These are phyloP conservation scores for Nidularia sp. DNA, from an alignment of 768 basidiomycete genomes.

Conservation along the genomic window DNA sequence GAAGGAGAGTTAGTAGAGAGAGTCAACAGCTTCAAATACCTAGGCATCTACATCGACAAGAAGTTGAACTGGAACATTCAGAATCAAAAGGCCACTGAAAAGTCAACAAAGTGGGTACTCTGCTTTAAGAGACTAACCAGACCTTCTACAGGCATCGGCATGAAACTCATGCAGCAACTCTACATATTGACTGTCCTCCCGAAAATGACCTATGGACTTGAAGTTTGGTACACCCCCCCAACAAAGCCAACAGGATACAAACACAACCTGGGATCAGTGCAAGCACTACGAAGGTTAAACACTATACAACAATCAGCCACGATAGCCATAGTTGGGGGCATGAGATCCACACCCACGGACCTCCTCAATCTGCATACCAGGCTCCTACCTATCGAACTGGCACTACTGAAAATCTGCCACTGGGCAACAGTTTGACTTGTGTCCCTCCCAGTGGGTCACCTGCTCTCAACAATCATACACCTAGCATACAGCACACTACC, in stretches of 20 bases:
- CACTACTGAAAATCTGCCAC: conserved; percentile 8
- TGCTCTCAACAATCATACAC: no score
- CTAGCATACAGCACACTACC: no score
- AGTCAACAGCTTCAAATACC: conserved; percentile 4
- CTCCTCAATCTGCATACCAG: conserved; percentile 8
- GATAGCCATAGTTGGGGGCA: conserved; percentile 7
- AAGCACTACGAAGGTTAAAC: conserved; percentile 1
- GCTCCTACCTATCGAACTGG: conserved; percentile 8
- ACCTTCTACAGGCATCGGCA: conserved; percentile 4
- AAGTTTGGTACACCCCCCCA: no score
- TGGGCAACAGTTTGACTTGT: neutral
- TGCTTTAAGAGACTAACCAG: neutral
- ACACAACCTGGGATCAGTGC: conserved; percentile 1
- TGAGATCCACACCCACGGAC: conserved; percentile 8
- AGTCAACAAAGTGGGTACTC: conserved; percentile 3
- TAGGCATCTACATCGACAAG: conserved; percentile 11
- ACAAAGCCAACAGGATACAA: no score
- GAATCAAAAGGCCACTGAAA: conserved; percentile 1
- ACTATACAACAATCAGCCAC: conserved; percentile 8
- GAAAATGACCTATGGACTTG: no score
- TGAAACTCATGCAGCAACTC: conserved; percentile 6
- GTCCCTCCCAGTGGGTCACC: no score
- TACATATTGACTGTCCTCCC: conserved; percentile 14
- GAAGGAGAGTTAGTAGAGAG: neutral
- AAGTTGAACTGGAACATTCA: conserved; percentile 9